phyloP scores from a whole-genome alignment of 2,329 filamentous ascomycete species.

The Magnaporthiopsis incrustans region DNA sequence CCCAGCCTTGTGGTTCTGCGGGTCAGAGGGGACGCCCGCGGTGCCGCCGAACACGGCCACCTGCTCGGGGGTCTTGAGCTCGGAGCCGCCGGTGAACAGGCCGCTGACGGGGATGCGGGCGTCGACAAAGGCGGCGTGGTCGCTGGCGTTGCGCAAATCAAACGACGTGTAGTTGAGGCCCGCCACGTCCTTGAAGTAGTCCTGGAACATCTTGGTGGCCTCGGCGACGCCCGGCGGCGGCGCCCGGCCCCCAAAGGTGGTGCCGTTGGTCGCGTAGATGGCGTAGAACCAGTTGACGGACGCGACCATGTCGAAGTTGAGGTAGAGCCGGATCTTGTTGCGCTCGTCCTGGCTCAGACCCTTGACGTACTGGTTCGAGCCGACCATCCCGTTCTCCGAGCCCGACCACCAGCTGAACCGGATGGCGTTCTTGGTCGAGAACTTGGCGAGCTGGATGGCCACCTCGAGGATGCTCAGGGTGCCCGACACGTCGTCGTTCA shows the following conservation, averaged over 20 bases:
- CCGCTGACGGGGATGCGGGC: slow-evolving; percentile 58
- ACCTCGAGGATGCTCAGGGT: slow-evolving; percentile 54
- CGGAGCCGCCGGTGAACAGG: slow-evolving; percentile 52
- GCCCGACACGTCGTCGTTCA: slow-evolving; percentile 73
- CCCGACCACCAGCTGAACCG: slow-evolving; percentile 57
- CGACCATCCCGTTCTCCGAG: slow-evolving; percentile 49
- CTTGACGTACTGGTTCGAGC: slow-evolving; percentile 44
- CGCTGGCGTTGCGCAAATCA: slow-evolving; percentile 55
- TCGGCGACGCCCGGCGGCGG: slow-evolving; percentile 50
- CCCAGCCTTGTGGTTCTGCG: slow-evolving; percentile 37
- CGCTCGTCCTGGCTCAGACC: slow-evolving; percentile 34
- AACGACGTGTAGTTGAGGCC: slow-evolving; percentile 39
- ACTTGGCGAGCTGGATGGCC: slow-evolving; percentile 43
- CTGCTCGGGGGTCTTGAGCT: slow-evolving; percentile 44
- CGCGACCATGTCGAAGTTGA: slow-evolving; percentile 50
- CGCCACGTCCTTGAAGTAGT: slow-evolving; percentile 29
- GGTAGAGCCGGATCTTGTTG: slow-evolving; percentile 42
- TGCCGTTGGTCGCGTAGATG: slow-evolving; percentile 54
- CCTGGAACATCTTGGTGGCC: slow-evolving; percentile 42
- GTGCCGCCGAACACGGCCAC: slow-evolving; percentile 53
- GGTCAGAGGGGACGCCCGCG: slow-evolving; percentile 39
- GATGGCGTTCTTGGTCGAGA: slow-evolving; percentile 34
- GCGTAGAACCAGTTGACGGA: slow-evolving; percentile 42
- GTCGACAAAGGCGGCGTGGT: slow-evolving; percentile 60
- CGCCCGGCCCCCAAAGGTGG: slow-evolving; percentile 47